These are phyloP conservation scores for Gyrodon lividus DNA, from an alignment of 768 basidiomycete genomes.

Conservation along the genomic window DNA sequence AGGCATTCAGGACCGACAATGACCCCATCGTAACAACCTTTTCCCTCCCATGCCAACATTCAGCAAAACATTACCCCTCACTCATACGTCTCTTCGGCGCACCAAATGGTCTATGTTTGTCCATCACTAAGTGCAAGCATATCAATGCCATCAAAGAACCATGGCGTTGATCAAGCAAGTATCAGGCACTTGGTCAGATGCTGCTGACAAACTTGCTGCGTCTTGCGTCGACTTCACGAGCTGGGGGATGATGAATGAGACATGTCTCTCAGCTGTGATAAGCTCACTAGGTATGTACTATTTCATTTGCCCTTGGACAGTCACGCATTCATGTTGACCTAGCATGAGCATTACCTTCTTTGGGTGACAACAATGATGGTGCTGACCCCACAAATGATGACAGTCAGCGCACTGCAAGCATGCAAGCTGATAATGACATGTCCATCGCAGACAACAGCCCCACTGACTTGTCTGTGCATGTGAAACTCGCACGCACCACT, in stretches of 20 bases:
- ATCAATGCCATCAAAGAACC: constrained; percentile 37
- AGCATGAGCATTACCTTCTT: neutral
- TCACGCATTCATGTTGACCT: neutral
- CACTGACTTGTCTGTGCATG: neutral
- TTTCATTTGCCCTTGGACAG: neutral
- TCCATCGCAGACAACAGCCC: neutral
- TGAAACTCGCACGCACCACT: neutral
- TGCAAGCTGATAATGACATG: neutral
- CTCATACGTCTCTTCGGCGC: constrained; percentile 28
- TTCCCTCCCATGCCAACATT: constrained; percentile 33
- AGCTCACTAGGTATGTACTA: neutral
- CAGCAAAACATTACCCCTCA: constrained; percentile 26
- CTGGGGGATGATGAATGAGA: constrained; percentile 19
- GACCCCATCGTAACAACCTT: constrained; percentile 15
- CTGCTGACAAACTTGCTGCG: constrained; percentile 28
- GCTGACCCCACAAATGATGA: neutral
- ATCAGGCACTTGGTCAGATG: constrained; percentile 29
- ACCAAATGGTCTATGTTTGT: constrained; percentile 36
- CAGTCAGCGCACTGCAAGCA: neutral
- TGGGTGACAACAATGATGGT: neutral
- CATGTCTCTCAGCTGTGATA: neutral
- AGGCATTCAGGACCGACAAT: constrained; percentile 13
- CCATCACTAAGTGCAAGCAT: constrained; percentile 36
- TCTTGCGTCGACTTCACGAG: constrained; percentile 16
- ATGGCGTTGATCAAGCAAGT: constrained; percentile 27